Evolutionary conservation across 2,329 filamentous ascomycete genomes (phyloP).

Genomic region (Calonectria leucothoes): DNA sequence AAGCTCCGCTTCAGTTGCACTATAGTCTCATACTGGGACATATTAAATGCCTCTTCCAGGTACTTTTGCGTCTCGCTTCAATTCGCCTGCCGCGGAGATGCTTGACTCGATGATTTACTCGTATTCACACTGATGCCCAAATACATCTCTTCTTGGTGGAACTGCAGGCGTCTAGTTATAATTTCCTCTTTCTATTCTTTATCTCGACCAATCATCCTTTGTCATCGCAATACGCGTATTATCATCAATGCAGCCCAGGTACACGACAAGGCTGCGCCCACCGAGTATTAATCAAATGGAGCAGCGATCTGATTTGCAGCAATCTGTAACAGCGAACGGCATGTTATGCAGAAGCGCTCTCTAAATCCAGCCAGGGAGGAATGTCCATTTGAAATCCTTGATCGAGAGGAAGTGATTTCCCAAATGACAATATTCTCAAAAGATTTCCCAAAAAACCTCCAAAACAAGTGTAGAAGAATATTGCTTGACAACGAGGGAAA

Average conservation of each 20-base stretch:
- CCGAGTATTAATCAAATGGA: not conserved
- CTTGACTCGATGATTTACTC: not conserved
- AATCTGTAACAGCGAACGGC: not conserved
- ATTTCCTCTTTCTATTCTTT: not conserved
- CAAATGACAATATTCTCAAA: not conserved
- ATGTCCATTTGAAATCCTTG: not conserved
- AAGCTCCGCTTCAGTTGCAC: not conserved
- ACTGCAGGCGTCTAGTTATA: not conserved
- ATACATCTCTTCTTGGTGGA: not conserved
- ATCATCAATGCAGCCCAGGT: not conserved
- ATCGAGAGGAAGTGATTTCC: not conserved
- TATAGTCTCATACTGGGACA: not conserved
- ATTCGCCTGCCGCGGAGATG: not conserved
- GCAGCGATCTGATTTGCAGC: not conserved
- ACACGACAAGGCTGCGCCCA: not conserved
- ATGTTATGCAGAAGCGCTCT: not conserved
- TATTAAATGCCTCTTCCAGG: not conserved
- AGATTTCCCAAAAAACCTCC: not conserved
- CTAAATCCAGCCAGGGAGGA: not conserved
- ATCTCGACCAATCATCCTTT: not conserved
- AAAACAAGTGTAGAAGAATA: not conserved
- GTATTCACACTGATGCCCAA: not conserved
- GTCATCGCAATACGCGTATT: not conserved
- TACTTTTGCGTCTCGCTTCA: not conserved
- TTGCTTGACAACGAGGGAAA: not conserved